A percentile compares a stretch with the other conserved stretches of the same genome.
Evolutionary conservation across 139 green algal genomes (phyloP).

Genomic region (Asterochloris sp.): DNA sequence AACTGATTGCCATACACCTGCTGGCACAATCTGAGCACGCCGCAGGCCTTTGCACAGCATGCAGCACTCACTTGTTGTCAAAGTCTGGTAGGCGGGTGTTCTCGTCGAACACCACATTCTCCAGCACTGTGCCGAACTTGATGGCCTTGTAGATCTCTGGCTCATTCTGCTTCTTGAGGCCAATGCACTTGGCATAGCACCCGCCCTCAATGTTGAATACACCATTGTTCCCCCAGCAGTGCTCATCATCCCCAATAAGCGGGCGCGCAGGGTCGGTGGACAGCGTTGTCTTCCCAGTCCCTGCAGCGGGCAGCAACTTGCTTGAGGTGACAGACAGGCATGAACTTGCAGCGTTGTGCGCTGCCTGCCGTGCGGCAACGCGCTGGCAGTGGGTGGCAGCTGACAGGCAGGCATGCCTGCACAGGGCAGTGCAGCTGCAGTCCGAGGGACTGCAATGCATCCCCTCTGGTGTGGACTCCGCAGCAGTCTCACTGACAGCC

Average conservation of each 20-base stretch:
- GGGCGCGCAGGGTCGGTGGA: slow-evolving; percentile 69
- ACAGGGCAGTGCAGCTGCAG: too few species aligned
- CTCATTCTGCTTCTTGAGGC: slow-evolving; percentile 69
- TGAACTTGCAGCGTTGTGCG: too few species aligned
- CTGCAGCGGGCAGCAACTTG: slow-evolving; percentile 16
- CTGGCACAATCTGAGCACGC: too few species aligned
- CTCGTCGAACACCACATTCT: slow-evolving; percentile 91
- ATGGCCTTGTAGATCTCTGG: slow-evolving; percentile 92
- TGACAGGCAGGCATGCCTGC: too few species aligned
- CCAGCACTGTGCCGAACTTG: slow-evolving; percentile 83
- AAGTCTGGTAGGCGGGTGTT: slow-evolving; percentile 67
- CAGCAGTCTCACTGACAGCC: too few species aligned
- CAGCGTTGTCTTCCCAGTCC: slow-evolving; percentile 81
- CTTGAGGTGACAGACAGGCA: too few species aligned
- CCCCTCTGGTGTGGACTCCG: too few species aligned
- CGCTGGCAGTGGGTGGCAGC: too few species aligned
- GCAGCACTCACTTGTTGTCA: slow-evolving; percentile 24
- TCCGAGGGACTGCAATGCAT: too few species aligned
- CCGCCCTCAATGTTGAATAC: slow-evolving; percentile 96
- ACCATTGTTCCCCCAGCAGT: slow-evolving; percentile 85
- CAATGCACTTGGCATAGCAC: slow-evolving; percentile 95
- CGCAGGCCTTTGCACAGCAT: too few species aligned
- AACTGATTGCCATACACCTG: neutral
- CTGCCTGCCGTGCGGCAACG: too few species aligned
- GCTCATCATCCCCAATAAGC: slow-evolving; percentile 94